Evolutionary conservation across 164 flowering plant species (phyloP), one percentile per base, ranked within the genome.

Genomic region (Berberis thunbergii): DNA sequence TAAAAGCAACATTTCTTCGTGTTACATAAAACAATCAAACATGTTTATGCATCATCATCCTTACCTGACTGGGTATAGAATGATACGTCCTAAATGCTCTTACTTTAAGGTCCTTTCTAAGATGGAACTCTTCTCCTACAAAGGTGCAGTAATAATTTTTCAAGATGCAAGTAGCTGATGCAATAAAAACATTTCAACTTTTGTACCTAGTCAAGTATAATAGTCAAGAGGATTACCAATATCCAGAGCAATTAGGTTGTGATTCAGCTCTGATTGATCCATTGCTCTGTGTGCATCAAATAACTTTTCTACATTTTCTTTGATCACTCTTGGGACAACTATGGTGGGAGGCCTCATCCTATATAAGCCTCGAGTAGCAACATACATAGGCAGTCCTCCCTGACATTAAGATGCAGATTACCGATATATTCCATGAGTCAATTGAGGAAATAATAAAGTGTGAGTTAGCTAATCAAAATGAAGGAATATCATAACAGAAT

Each of bases 371-470:
- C 99, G 86, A 10, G 96, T 87, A 44, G 97, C 99, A 73, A 91
- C 99, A 73, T 94, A 91, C 92, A 94, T 86, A 4, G 97, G 93
- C 40, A 94, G 72, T 68, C 99, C 99, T 73, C 99, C 99, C 96
- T 92, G 59, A 50, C 46, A 57, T 56, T 44, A 40, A 70, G 10
- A 58, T 41, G 46, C 6, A 2, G 44, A 58, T 58, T 40, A 58
- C 9, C 61, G 41, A 45, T 41, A 58, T n/a, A 58, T 41, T 43
- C 43, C 26, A 26, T 26, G 0, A 26, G 26, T 13, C 59, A 56
- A 40, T 13, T 13, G 42, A 6, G 2, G 8, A 13, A 75, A 59
- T 49, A 11, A 10, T 1, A 54, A 45, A 53, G 41, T 11, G n/a
- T 50, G 62, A 62, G 41, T 54, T n/a, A 56, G 26, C 9, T 43